Evolutionary conservation across 495 filamentous ascomycete species (phyloP).

Genomic region (Lindgomyces ingoldianus): DNA sequence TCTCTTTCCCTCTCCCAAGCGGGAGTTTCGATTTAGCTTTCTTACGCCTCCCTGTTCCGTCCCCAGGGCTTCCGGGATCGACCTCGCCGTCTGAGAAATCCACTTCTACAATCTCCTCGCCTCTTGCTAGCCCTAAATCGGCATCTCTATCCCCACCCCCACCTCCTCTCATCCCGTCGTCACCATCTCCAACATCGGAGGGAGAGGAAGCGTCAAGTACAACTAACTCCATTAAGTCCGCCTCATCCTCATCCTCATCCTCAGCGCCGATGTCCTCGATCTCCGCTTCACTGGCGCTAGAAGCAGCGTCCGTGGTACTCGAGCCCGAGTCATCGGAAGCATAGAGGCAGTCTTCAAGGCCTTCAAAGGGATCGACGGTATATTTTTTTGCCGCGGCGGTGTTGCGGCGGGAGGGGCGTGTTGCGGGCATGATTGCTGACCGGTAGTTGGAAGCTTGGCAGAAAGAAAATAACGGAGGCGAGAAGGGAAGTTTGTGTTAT

Average conservation of each 20-base stretch:
- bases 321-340: constrained; percentile 15
- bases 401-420: constrained; percentile 4
- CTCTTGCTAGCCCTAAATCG: not conserved
- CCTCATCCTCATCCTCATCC: constrained; percentile 8
- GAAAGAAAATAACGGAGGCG: not conserved
- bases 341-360: constrained; percentile 11
- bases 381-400: constrained; percentile 1
- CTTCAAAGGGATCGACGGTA: not conserved
- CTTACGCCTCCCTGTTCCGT: not conserved
- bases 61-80: not conserved
- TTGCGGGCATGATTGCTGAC: no score
- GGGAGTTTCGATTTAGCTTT: not conserved
- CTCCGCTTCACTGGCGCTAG: not conserved
- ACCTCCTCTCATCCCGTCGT: constrained; percentile 2
- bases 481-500: not conserved
- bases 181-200: constrained; percentile 12
- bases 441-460: no score
- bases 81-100: not conserved
- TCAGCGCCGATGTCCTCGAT: not conserved
- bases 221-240: no score
- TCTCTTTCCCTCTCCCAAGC: not conserved
- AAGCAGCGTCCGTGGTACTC: not conserved
- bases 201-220: no score
- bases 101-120: not conserved
- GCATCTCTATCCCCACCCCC: constrained; percentile 16